A percentile compares a stretch with the other conserved stretches of the same genome.
phyloP scores from a whole-genome alignment of 164 flowering plant genomes.

The Amborella trichopoda region DNA sequence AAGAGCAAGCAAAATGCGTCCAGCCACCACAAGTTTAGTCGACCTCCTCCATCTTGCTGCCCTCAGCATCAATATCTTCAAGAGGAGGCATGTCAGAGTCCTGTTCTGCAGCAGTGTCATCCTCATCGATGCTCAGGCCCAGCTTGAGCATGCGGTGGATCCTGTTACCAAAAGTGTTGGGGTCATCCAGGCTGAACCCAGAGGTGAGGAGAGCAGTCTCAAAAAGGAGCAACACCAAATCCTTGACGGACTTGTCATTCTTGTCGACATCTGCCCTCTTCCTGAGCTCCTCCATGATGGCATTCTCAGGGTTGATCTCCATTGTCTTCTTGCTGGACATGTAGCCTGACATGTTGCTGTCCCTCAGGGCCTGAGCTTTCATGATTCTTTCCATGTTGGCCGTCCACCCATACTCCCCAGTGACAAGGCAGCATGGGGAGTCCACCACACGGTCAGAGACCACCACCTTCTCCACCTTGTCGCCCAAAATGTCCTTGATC shows the following conservation, averaged over 20 bases:
- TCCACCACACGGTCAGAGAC: slow-evolving; percentile 54
- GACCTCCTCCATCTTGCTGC: slow-evolving; percentile 24
- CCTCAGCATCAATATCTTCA: slow-evolving; percentile 13
- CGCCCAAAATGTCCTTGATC: slow-evolving; percentile 52
- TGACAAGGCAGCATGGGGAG: slow-evolving; percentile 59
- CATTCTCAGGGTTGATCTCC: slow-evolving; percentile 63
- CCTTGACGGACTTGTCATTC: slow-evolving; percentile 59
- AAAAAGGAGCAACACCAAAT: slow-evolving; percentile 38
- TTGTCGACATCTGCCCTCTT: slow-evolving; percentile 53
- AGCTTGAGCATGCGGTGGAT: slow-evolving; percentile 59
- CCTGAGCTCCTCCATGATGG: slow-evolving; percentile 61
- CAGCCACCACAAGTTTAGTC: too few relatives aligned
- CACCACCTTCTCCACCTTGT: slow-evolving; percentile 52
- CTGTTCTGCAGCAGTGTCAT: slow-evolving; percentile 9
- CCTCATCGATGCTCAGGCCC: slow-evolving; percentile 51
- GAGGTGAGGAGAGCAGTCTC: slow-evolving; percentile 54
- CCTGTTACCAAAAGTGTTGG: slow-evolving; percentile 38
- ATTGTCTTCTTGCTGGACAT: slow-evolving; percentile 72
- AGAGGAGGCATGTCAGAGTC: slow-evolving; percentile 9
- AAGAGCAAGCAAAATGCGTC: too few relatives aligned
- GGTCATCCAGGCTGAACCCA: slow-evolving; percentile 55
- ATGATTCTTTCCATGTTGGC: slow-evolving; percentile 71
- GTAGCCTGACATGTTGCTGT: slow-evolving; percentile 43
- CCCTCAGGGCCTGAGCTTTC: slow-evolving; percentile 58
- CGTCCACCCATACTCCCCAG: slow-evolving; percentile 66